Base-by-base conservation (phyloP, 1,284 basidiomycete species). In the Taiwanofungus camphoratus region DNA sequence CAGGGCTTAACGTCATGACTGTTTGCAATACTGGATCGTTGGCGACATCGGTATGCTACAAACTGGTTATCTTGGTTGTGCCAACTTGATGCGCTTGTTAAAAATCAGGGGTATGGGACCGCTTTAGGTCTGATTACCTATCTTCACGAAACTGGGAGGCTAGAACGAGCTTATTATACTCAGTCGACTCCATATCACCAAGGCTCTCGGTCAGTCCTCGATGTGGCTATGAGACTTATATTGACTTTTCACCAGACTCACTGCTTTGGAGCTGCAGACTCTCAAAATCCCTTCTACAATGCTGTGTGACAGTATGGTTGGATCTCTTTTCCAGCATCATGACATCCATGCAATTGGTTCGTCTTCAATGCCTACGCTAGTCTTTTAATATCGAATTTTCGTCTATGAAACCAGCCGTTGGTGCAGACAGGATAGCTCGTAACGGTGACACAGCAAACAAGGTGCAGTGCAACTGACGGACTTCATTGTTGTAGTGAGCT, bases 391-490 rank as follows among this genome's bases (percentile, higher is more conserved):
- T 20, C 41, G 31, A 6, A 27, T 23, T 34, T 20, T 42, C 23
- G 9, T 24, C 18, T 20, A 21, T 29, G 45, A 15, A 24, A 32
- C 13, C 23, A 87, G 86, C 68, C 41, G 89, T 92, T 23, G 90
- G 89, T 22, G 89, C 89, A 4, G 87, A 92, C 63, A 74, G 92
- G 43, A 83, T 96, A 52, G 88, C 91, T 3, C 74, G 70, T 55
- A 95, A 96, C 56, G 92, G 92, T 2, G 92, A 95, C 64, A 94
- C 92, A 0, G 92, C 92, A 16, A 95, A 95, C 73, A 95, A 95
- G 70, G 87, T 82, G 42, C 26, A 27, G 26, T 27, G 8, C 6
- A 6, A 20, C 3, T 21, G 6, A 5, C 22, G 33, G 29, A 18
- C 30, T 13, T 19, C 12, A 30, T 38, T 7, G 3, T n/a, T n/a